Evolutionary conservation across 2,329 filamentous ascomycete species (phyloP).

Genomic region (Trichoderma harzianum): DNA sequence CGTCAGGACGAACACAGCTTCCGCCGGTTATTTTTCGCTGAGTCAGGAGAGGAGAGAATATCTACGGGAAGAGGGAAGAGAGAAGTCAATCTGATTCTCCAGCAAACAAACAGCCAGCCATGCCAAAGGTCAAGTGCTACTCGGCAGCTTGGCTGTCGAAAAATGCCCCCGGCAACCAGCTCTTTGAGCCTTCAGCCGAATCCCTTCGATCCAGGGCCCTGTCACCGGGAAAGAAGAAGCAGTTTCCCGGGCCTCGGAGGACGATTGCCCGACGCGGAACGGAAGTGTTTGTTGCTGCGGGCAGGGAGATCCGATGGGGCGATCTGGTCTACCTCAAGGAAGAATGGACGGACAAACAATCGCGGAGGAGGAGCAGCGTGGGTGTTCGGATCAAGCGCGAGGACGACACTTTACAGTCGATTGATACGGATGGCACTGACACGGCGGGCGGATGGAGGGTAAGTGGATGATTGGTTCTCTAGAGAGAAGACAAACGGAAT

Average conservation of each 20-base stretch:
- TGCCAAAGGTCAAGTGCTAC: constrained; percentile 84
- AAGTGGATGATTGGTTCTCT: constrained; percentile 21
- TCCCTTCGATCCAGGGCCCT: constrained; percentile 38
- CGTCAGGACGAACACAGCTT: not conserved
- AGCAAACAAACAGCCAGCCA: constrained; percentile 37
- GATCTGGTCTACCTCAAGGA: constrained; percentile 79
- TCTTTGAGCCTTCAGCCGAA: constrained; percentile 60
- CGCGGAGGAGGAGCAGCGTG: constrained; percentile 31
- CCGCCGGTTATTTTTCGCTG: not conserved
- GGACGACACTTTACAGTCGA: constrained; percentile 36
- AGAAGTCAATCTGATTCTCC: not conserved
- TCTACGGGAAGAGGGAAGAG: not conserved
- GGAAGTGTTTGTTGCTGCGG: constrained; percentile 84
- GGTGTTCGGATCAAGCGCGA: constrained; percentile 47
- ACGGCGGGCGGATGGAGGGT: constrained; percentile 34
- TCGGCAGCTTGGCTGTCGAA: constrained; percentile 83
- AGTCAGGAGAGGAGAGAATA: not conserved
- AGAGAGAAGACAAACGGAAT: not conserved
- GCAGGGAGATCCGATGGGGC: constrained; percentile 88
- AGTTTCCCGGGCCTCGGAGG: constrained; percentile 49
- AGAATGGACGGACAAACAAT: constrained; percentile 34
- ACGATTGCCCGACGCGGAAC: constrained; percentile 79
- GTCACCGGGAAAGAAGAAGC: constrained; percentile 42
- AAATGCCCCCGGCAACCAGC: constrained; percentile 69
- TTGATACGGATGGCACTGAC: constrained; percentile 30